Evolutionary conservation across 495 filamentous ascomycete species (phyloP).

Genomic region (Podospora comata): DNA sequence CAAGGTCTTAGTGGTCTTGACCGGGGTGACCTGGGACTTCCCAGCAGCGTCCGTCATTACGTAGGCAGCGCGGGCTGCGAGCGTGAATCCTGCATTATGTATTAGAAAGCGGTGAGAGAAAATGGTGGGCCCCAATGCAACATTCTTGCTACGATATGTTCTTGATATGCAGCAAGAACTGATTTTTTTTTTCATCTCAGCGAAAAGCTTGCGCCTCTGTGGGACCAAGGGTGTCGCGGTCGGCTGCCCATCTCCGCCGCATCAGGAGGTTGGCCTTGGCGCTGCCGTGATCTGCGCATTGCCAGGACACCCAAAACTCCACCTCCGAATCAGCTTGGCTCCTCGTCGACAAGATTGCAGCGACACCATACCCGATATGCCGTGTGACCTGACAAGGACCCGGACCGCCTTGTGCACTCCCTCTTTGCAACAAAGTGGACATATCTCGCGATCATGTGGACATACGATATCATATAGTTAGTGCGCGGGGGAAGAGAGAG

Average conservation of each 20-base stretch:
- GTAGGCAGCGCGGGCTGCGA: neutral
- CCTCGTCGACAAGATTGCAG: neutral
- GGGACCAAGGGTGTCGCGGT: slow-evolving; percentile 5
- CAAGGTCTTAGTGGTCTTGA: slow-evolving; percentile 13
- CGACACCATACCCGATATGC: neutral
- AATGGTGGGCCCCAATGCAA: neutral
- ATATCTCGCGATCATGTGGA: slow-evolving; percentile 3
- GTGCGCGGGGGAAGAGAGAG: neutral
- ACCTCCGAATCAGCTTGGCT: slow-evolving; percentile 18
- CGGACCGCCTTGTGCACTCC: neutral
- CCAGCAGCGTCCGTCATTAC: slow-evolving; percentile 10
- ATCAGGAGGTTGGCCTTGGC: slow-evolving; percentile 21
- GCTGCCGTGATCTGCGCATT: slow-evolving; percentile 22
- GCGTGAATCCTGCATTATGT: neutral
- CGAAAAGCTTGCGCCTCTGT: neutral
- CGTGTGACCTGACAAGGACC: slow-evolving; percentile 3
- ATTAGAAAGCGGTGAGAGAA: slow-evolving; percentile 6
- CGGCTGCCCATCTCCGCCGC: slow-evolving; percentile 4
- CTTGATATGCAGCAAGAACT: neutral
- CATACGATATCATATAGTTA: neutral
- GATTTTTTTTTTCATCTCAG: neutral
- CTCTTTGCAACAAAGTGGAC: neutral
- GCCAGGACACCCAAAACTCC: slow-evolving; percentile 5
- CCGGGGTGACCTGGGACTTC: neutral
- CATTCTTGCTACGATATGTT: neutral